Evolutionary conservation across 306 rosid genomes (phyloP).

Genomic region (Rosa rugosa): DNA sequence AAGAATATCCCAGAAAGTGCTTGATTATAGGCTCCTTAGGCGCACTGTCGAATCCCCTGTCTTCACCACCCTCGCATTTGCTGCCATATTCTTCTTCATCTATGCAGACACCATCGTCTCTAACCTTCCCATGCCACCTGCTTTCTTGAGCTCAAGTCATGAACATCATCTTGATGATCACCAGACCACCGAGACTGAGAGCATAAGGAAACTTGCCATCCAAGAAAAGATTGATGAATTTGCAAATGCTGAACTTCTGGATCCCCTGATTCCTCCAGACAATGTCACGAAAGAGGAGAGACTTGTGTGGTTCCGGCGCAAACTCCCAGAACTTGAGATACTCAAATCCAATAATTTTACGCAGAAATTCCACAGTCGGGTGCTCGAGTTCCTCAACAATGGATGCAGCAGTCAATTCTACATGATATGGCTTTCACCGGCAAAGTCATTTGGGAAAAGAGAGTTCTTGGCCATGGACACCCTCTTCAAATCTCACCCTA

Average conservation of each 20-base stretch:
- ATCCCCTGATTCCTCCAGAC: constrained; percentile 8
- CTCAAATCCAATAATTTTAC: constrained; percentile 35
- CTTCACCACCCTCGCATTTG: not conserved
- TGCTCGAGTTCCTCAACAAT: constrained; percentile 28
- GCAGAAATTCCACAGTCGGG: constrained; percentile 33
- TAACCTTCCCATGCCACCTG: not conserved
- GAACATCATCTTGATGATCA: not conserved
- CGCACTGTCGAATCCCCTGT: not conserved
- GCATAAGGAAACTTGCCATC: constrained; percentile 13
- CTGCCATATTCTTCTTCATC: not conserved
- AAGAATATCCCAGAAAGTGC: not conserved
- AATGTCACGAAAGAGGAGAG: constrained; percentile 36
- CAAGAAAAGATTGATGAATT: constrained; percentile 22
- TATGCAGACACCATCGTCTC: not conserved
- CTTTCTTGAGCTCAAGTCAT: not conserved
- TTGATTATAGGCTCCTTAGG: not conserved
- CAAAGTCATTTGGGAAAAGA: constrained; percentile 34
- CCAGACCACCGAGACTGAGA: not conserved
- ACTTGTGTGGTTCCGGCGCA: constrained; percentile 43
- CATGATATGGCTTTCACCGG: constrained; percentile 51
- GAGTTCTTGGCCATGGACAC: constrained; percentile 39
- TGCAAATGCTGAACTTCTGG: not conserved
- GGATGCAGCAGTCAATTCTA: constrained; percentile 41
- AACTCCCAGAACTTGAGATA: constrained; percentile 37
- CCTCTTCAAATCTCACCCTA: constrained; percentile 44